These are phyloP conservation scores for Manihot esculenta DNA, from an alignment of 441 rosid species.

Conservation along the genomic window DNA sequence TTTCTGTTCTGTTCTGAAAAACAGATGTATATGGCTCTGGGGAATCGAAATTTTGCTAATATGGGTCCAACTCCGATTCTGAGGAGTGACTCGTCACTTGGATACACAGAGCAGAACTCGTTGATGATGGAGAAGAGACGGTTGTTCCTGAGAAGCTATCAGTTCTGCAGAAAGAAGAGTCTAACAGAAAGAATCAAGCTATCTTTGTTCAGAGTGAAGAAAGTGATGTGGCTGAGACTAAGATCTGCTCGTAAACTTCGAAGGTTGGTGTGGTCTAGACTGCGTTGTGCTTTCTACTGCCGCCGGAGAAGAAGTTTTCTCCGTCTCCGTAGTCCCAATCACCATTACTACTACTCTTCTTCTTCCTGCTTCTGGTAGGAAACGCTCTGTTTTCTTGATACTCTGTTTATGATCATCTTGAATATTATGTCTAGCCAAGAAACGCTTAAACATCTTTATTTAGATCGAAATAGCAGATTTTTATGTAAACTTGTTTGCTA, in stretches of 20 bases:
- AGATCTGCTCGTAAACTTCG: constrained; percentile 49
- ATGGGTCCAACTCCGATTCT: constrained; percentile 16
- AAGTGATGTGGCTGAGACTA: constrained; percentile 40
- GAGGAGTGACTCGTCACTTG: constrained; percentile 17
- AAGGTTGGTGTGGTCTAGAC: constrained; percentile 54
- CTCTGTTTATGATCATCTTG: neutral
- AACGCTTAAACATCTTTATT: neutral
- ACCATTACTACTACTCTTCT: neutral
- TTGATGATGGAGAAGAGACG: constrained; percentile 71
- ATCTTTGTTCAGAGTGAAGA: constrained; percentile 47
- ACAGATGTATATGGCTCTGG: constrained; percentile 16
- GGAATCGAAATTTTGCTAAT: constrained; percentile 2
- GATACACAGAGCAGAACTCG: constrained; percentile 27
- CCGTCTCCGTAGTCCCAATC: constrained; percentile 28
- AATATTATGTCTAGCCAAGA: neutral
- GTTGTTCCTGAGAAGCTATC: constrained; percentile 76
- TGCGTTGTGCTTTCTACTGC: constrained; percentile 38
- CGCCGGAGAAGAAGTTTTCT: constrained; percentile 47
- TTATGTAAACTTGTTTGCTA: neutral
- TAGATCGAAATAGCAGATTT: neutral
- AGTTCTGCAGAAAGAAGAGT: constrained; percentile 66
- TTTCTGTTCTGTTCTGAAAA: neutral
- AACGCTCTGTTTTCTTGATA: neutral
- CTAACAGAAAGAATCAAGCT: constrained; percentile 41
- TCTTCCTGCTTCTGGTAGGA: constrained; percentile 39